phyloP scores from a whole-genome alignment of 768 basidiomycete species.

The Plicaturopsis crispa region DNA sequence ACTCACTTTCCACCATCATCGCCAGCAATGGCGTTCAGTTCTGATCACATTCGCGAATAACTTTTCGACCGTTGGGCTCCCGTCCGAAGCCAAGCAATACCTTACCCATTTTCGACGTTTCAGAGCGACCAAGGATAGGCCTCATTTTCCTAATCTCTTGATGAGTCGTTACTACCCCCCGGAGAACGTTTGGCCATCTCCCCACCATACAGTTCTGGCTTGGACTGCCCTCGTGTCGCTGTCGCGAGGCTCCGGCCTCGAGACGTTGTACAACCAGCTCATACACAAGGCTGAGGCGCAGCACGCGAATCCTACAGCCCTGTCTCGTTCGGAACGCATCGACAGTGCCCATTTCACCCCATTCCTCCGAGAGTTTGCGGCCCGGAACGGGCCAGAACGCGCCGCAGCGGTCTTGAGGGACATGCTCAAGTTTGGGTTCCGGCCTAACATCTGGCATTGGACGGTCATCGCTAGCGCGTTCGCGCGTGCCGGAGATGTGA shows the following conservation, averaged over 20 bases:
- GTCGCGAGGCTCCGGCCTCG: constrained; percentile 14
- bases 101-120: background rate
- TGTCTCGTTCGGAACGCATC: constrained; percentile 19
- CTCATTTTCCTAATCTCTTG: background rate
- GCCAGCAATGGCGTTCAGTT: constrained; percentile 5
- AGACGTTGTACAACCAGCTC: constrained; percentile 37
- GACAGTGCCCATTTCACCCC: constrained; percentile 40
- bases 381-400: constrained; percentile 17
- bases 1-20: too few species aligned
- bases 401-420: constrained; percentile 40
- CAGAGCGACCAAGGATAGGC: background rate
- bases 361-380: constrained; percentile 38
- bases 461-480: constrained; percentile 42
- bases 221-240: constrained; percentile 23
- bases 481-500: constrained; percentile 28
- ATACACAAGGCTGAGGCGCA: constrained; percentile 11
- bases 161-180: background rate
- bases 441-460: constrained; percentile 39
- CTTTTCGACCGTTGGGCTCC: background rate
- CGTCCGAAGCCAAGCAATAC: background rate
- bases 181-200: constrained; percentile 23
- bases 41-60: background rate
- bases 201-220: constrained; percentile 24
- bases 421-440: constrained; percentile 39
- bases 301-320: constrained; percentile 9